phyloP scores from a whole-genome alignment of 2,329 filamentous ascomycete species.

The Coniochaeta sp. region DNA sequence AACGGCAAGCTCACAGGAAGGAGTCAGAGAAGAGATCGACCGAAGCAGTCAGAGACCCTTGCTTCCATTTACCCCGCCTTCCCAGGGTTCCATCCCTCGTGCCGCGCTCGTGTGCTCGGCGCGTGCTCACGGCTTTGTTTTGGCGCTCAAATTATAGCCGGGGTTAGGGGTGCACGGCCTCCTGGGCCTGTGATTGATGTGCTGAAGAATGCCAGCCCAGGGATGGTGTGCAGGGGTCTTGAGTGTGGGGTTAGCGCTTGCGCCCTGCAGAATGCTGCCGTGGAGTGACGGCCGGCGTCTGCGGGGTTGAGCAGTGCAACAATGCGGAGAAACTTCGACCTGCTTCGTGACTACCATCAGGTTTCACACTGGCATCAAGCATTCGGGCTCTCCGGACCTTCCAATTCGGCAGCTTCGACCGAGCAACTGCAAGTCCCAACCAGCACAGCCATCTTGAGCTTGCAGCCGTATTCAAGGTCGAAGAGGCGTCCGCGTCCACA shows the following conservation, averaged over 20 bases:
- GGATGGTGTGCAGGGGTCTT: not conserved
- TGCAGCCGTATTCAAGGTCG: too few relatives aligned
- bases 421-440: too few relatives aligned
- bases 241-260: not conserved
- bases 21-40: too few relatives aligned
- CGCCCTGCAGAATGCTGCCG: not conserved
- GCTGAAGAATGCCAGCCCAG: not conserved
- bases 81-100: not conserved
- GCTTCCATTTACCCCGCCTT: slow-evolving; percentile 1
- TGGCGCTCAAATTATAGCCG: not conserved
- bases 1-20: too few relatives aligned
- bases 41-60: too few relatives aligned
- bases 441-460: too few relatives aligned
- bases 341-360: too few relatives aligned
- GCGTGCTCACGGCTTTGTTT: too few relatives aligned
- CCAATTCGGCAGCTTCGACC: too few relatives aligned
- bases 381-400: too few relatives aligned
- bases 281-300: not conserved
- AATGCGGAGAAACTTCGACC: not conserved
- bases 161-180: not conserved
- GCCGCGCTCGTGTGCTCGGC: slow-evolving; percentile 1
- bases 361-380: too few relatives aligned
- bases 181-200: not conserved
- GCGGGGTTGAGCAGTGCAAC: not conserved
- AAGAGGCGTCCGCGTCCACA: too few relatives aligned